Base-by-base conservation (phyloP, 2,329 filamentous ascomycete genomes). In the Samsoniella hepiali region DNA sequence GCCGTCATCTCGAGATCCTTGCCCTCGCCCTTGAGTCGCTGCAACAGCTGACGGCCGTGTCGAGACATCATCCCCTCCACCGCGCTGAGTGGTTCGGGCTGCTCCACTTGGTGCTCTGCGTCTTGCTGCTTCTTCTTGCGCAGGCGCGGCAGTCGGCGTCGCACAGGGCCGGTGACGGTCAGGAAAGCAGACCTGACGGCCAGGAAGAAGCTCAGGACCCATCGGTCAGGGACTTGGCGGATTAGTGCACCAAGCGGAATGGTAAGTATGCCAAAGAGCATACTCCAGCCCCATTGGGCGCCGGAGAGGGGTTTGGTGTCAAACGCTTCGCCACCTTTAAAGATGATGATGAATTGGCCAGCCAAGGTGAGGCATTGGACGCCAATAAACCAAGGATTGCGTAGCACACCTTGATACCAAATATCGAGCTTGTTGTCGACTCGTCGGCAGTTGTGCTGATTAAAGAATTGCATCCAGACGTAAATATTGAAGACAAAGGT, bases 391-490 rank as follows among this genome's bases (percentile, higher is more conserved):
- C 91, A 93, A 66, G 83, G 88, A 71, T 95, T 96, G 62, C 82
- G 82, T 22, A 84, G 78, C 51, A 94, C 84, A 32, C 89, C 89
- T 72, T 94, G 90, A 66, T 93, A 92, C 69, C 75, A 77, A 62
- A 95, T 88, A 71, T 95, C 93, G 75, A 93, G 87, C 65, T 87
- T 87, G 74, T 95, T 94, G 73, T 94, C 91, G 9, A 94, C 85
- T 13, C 91, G 86, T 44, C 91, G 88, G 75, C 91, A 93, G 79
- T 73, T 93, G 77, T 91, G 85, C 69, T 91, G 86, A 69, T 95
- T 94, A 81, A 94, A 94, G 67, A 95, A 91, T 68, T 94, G 91
- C 89, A 94, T 92, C 89, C 90, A 93, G 51, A 93, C 89, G 68
- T 93, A 94, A 0, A 89, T 90, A 76, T 94, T 95, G 81, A 94